phyloP scores from a whole-genome alignment of 495 filamentous ascomycete species.

The Extremus antarcticus region DNA sequence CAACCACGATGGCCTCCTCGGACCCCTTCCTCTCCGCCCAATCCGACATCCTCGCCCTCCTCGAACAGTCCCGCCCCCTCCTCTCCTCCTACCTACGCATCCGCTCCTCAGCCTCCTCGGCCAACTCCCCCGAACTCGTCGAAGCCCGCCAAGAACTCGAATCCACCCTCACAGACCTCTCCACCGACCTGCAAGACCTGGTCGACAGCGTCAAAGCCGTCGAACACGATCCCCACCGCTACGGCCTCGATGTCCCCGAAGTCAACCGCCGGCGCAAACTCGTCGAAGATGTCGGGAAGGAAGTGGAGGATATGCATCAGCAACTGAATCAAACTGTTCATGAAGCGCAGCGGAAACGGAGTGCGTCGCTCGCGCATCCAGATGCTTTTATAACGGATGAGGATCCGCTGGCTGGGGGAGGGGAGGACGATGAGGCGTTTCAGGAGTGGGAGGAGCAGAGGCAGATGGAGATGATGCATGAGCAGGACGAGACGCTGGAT shows the following conservation, averaged over 20 bases:
- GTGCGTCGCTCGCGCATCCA: conserved; percentile 50
- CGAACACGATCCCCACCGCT: conserved; percentile 80
- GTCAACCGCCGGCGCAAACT: conserved; percentile 69
- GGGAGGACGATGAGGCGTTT: conserved; percentile 48
- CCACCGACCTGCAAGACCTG: conserved; percentile 79
- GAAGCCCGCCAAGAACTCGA: conserved; percentile 78
- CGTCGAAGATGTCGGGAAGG: conserved; percentile 78
- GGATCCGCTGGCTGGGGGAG: conserved; percentile 32
- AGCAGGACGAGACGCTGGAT: conserved; percentile 88
- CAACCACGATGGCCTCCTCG: neutral
- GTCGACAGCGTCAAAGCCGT: conserved; percentile 77
- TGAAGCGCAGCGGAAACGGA: conserved; percentile 24
- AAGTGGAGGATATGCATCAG: conserved; percentile 78
- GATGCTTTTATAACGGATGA: conserved; percentile 50
- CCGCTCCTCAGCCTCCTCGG: conserved; percentile 63
- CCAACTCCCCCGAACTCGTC: conserved; percentile 69
- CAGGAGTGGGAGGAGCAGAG: conserved; percentile 86
- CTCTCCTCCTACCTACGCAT: conserved; percentile 96
- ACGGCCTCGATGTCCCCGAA: conserved; percentile 75
- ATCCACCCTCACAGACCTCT: conserved; percentile 60
- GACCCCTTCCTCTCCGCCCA: conserved; percentile 94
- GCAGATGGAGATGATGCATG: conserved; percentile 82
- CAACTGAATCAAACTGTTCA: conserved; percentile 54
- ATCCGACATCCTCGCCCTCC: conserved; percentile 73
- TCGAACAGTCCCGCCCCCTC: conserved; percentile 67